Base-by-base conservation (phyloP, 139 green algal genomes). In the Edaphochlamys debaryana region DNA sequence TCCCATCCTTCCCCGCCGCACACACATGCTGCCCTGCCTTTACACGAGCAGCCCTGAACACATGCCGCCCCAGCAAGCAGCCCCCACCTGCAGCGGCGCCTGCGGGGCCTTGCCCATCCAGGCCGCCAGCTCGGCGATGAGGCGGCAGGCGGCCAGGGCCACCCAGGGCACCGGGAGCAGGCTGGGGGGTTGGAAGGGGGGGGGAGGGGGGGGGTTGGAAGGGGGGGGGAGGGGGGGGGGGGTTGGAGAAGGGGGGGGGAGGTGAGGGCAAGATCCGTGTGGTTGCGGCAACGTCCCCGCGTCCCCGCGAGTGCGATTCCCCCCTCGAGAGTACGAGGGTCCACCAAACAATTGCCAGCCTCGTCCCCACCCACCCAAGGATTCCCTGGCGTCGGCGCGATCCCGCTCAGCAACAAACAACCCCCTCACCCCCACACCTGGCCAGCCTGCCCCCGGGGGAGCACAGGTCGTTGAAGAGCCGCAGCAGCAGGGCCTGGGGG, bases 31-130 rank as follows among this genome's bases (percentile, higher is more conserved):
- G n/a, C n/a, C n/a, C n/a, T n/a, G n/a, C n/a, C n/a, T n/a, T n/a
- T n/a, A n/a, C n/a, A n/a, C n/a, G n/a, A n/a, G n/a, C n/a, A n/a
- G n/a, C n/a, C n/a, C n/a, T n/a, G n/a, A n/a, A n/a, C n/a, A n/a
- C n/a, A n/a, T n/a, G n/a, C n/a, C n/a, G n/a, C n/a, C n/a, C n/a
- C n/a, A n/a, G n/a, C n/a, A n/a, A n/a, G n/a, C n/a, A n/a, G n/a
- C n/a, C n/a, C n/a, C n/a, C 32, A 75, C 63, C 77, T 71, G 63
- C 30, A 75, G 77, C 45, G 77, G 77, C 77, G 63, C 64, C 4
- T 38, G 34, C 64, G 50, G 32, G 27, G 48, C 56, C 60, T 64
- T 68, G 5, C 85, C 89, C 83, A 96, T 92, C 93, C 93, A 96
- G 25, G 84, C 54, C 2, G 89, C 87, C 58, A 94, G 96, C 20